Conservation (phyloP, 2,329 filamentous ascomycete species). For the Dissoconium aciculare region DNA sequence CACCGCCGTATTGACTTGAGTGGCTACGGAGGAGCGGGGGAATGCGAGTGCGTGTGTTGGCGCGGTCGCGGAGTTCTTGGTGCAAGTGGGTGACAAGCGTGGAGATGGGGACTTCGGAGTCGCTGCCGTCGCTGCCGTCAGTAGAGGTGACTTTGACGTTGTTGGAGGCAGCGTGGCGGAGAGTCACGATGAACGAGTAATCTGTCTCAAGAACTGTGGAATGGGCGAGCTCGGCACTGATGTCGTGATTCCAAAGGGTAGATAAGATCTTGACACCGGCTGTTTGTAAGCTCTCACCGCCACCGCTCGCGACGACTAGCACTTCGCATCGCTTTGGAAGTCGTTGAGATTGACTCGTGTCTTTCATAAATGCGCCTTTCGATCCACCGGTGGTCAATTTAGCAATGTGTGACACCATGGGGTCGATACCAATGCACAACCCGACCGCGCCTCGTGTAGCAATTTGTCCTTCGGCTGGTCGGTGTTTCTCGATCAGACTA, state of each 20-base stretch:
- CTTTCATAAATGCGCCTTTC: constrained; percentile 12
- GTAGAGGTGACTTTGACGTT: constrained; percentile 45
- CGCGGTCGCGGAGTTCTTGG: constrained; percentile 65
- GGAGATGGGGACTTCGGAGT: constrained; percentile 57
- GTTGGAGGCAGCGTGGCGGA: constrained; percentile 55
- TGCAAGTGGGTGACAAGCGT: constrained; percentile 71
- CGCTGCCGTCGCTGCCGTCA: constrained; percentile 27
- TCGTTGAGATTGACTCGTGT: constrained; percentile 5
- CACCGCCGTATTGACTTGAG: constrained; percentile 26
- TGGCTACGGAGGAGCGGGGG: constrained; percentile 23
- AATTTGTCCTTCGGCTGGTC: constrained; percentile 35
- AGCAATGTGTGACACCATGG: constrained; percentile 49
- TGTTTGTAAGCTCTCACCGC: constrained; percentile 58
- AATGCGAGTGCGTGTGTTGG: constrained; percentile 33
- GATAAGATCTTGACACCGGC: constrained; percentile 63
- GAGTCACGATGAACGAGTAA: constrained; percentile 72
- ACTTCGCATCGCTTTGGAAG: constrained; percentile 51
- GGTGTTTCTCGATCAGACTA: constrained; percentile 68
- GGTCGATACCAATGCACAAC: constrained; percentile 81
- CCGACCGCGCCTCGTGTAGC: constrained; percentile 52
- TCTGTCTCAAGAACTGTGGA: constrained; percentile 5
- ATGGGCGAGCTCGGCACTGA: constrained; percentile 75
- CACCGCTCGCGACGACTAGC: constrained; percentile 67
- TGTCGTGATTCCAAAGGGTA: constrained; percentile 65
- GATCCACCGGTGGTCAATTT: constrained; percentile 18